Base-by-base conservation (phyloP, 2,329 filamentous ascomycete species). In the Alternaria viburni region DNA sequence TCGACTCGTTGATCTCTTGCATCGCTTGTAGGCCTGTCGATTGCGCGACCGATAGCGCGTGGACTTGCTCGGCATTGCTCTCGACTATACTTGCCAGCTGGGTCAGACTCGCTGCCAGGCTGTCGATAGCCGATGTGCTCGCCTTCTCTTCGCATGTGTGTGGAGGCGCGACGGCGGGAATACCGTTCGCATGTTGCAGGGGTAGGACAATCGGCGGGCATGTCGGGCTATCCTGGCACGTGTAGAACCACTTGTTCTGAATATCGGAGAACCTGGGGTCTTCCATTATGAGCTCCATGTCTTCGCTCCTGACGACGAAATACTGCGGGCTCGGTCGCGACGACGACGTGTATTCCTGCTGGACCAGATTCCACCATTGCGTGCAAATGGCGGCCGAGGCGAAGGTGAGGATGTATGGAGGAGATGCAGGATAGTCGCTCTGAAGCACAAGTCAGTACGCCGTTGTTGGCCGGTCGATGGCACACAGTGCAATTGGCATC, bases 1-100 rank as follows among this genome's bases (percentile, higher is more conserved):
- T 78, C 7, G 75, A 73, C 50, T 79, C 76, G 52, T 77, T 78
- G 64, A 79, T 78, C 47, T 78, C 74, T 47, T 79, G 77, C 77
- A 79, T 79, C 46, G 68, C 69, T 54, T 76, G 71, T 3, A 79
- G 69, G 6, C 77, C 77, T 2, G 68, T 68, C 10, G 75, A 77
- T 46, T 79, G 77, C 10, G 76, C 77, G 9, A 78, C 76, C 4
- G 67, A 71, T 6, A 79, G 72, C 6, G 77, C 77, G 5, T 70
- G 70, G 26, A 79, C 78, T 21, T 77, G 75, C 25, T 74, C 69
- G 4, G 68, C 72, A 55, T 77, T 79, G 41, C 68, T 70, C 23
- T 72, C 70, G 5, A 78, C 75, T 25, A 78, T 68, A 8, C 67
- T 61, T 25, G 70, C 65, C 49, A 78, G 73, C 23, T 71, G 66